Evolutionary conservation across 2,329 filamentous ascomycete genomes (phyloP).

Genomic region (Fusarium liriodendri): DNA sequence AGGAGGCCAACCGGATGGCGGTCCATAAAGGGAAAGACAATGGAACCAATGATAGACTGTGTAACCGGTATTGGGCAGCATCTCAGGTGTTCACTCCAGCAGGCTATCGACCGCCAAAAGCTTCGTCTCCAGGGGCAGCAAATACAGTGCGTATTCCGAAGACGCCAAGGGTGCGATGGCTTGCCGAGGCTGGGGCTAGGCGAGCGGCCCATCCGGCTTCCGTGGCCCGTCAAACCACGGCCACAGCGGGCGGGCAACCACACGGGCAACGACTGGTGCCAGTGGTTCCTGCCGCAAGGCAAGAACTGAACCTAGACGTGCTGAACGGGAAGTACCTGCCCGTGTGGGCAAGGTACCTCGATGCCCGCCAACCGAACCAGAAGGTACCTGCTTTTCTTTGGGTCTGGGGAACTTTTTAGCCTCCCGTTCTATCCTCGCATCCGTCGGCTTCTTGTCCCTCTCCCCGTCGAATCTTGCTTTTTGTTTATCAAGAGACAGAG

Average conservation of each 20-base stretch:
- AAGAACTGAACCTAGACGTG: not conserved
- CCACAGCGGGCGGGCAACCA: not conserved
- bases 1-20: not conserved
- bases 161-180: not conserved
- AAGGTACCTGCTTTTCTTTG: conserved; percentile 18
- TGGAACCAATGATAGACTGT: not conserved
- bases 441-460: not conserved
- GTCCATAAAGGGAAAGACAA: not conserved
- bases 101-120: not conserved
- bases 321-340: conserved; percentile 1
- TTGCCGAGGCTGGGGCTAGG: conserved; percentile 14
- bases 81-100: not conserved
- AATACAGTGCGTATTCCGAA: conserved; percentile 15
- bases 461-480: not conserved
- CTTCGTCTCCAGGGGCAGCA: conserved; percentile 1
- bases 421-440: conserved; percentile 4
- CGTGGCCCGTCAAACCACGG: conserved; percentile 24
- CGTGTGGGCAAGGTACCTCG: conserved; percentile 1
- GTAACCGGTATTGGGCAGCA: not conserved
- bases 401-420: conserved; percentile 4
- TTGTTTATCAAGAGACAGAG: not conserved
- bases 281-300: conserved; percentile 14
- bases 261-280: not conserved
- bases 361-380: not conserved
- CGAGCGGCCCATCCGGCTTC: conserved; percentile 31